Conservation (phyloP, 176 grass and related monocot genomes). For the Elaeis guineensis region DNA sequence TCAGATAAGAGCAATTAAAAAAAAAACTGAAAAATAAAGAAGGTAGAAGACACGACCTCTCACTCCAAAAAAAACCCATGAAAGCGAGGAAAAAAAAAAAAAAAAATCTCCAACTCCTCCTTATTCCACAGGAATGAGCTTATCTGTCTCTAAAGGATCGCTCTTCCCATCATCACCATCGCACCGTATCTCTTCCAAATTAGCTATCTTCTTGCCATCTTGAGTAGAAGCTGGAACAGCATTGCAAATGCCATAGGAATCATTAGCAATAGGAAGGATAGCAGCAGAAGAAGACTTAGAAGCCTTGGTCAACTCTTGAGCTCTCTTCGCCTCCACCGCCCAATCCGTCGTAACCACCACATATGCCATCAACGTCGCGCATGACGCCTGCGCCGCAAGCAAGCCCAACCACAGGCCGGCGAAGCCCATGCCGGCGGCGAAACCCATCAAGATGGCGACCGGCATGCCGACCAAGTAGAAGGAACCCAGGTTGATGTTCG, state of each 20-base stretch:
- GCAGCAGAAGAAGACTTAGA: neutral
- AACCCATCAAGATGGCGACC: conserved; percentile 58
- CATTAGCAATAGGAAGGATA: neutral
- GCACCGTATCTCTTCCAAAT: neutral
- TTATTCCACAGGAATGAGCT: neutral
- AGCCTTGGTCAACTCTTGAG: conserved; percentile 46
- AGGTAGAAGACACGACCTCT: no score
- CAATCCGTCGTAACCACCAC: conserved; percentile 60
- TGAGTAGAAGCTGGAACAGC: neutral
- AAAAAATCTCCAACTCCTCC: neutral
- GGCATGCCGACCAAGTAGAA: conserved; percentile 99
- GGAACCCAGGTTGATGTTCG: conserved; percentile 77
- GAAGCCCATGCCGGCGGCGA: conserved; percentile 62
- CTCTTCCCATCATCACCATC: neutral
- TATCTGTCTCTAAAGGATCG: neutral
- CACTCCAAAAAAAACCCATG: neutral
- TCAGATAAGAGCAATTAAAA: no score
- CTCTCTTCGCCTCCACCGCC: conserved; percentile 56
- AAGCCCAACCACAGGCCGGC: conserved; percentile 83
- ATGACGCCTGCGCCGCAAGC: conserved; percentile 72
- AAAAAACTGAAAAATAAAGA: no score
- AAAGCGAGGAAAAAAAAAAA: neutral
- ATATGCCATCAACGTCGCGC: conserved; percentile 66
- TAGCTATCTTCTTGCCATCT: neutral
- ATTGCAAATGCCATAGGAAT: neutral